Evolutionary conservation across 2,329 filamentous ascomycete species (phyloP).

Genomic region (Beauveria australis): DNA sequence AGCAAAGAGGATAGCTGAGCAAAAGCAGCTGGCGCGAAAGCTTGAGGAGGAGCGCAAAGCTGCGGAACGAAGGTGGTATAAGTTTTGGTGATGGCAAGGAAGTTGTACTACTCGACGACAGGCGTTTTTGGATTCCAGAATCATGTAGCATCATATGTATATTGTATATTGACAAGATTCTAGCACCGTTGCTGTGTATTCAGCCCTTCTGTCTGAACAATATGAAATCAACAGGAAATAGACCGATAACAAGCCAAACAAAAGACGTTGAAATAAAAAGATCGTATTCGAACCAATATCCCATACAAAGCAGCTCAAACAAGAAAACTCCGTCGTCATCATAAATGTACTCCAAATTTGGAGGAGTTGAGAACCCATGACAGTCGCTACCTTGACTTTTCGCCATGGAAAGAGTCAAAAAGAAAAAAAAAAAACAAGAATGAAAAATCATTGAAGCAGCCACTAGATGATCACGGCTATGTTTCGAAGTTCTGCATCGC

Average conservation of each 20-base stretch:
- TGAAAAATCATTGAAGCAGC: background rate
- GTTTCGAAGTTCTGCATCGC: conserved; percentile 28
- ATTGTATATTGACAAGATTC: conserved; percentile 10
- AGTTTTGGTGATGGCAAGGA: conserved; percentile 38
- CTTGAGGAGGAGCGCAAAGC: conserved; percentile 26
- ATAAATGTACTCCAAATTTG: background rate
- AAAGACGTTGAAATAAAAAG: background rate
- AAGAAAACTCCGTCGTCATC: background rate
- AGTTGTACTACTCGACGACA: background rate
- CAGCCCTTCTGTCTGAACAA: background rate
- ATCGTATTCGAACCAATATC: background rate
- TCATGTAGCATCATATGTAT: conserved; percentile 7
- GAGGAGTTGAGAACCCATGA: background rate
- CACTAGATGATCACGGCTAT: conserved; percentile 24
- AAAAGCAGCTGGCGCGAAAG: conserved; percentile 29
- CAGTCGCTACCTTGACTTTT: background rate
- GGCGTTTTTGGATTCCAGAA: background rate
- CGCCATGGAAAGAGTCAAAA: background rate
- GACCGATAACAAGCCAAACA: background rate
- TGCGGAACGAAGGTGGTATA: conserved; percentile 43
- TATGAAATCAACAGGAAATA: background rate
- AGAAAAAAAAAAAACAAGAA: background rate
- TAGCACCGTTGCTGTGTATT: background rate
- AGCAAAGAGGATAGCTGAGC: conserved; percentile 28
- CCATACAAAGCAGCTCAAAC: background rate